These are phyloP conservation scores for Austropuccinia psidii DNA, from an alignment of 1,284 basidiomycete genomes.

Conservation along the genomic window DNA sequence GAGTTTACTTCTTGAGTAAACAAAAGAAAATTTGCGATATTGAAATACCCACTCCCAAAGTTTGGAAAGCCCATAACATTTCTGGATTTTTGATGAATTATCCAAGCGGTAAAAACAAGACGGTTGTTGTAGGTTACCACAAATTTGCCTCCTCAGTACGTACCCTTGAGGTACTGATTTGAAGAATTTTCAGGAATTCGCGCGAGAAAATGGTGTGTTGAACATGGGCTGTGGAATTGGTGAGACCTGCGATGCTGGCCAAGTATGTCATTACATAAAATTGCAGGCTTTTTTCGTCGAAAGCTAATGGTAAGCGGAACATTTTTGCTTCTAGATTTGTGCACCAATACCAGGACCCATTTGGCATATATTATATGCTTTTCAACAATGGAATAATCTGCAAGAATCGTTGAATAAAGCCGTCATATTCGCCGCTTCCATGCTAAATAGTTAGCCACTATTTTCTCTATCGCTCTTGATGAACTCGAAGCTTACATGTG, in stretches of 20 bases:
- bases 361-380: conserved; percentile 22
- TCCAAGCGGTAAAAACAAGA: background rate
- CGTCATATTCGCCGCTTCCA: background rate
- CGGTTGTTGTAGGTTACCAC: conserved; percentile 2
- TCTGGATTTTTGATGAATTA: conserved; percentile 8
- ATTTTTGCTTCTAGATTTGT: conserved; percentile 11
- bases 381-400: conserved; percentile 2
- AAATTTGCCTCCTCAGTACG: background rate
- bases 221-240: conserved; percentile 27
- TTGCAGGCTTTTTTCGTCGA: background rate
- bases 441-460: background rate
- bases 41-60: conserved; percentile 2
- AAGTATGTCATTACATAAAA: background rate
- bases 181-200: conserved; percentile 7
- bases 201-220: background rate
- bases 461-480: too few relatives aligned
- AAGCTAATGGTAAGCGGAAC: background rate
- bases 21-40: background rate
- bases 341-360: conserved; percentile 17
- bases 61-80: conserved; percentile 21
- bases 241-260: conserved; percentile 23
- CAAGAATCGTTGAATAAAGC: background rate
- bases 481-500: too few relatives aligned
- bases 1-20: too few relatives aligned
- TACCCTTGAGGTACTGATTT: background rate